phyloP scores from a whole-genome alignment of 768 basidiomycete species.

The Podaxis sp. region DNA sequence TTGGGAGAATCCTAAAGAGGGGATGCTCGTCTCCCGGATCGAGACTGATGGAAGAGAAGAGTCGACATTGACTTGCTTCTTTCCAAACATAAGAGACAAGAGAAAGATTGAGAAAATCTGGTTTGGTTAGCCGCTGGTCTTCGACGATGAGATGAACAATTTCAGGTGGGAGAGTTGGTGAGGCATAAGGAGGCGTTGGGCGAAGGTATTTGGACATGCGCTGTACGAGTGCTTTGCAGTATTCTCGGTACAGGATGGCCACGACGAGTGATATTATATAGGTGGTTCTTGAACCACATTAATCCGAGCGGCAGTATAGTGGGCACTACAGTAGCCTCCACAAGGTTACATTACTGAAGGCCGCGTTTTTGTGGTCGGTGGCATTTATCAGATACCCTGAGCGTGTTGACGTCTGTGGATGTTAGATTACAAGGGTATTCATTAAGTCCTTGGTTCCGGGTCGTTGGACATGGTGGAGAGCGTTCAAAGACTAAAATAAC shows the following conservation, averaged over 20 bases:
- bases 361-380: not conserved
- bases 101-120: not conserved
- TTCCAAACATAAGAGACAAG: slow-evolving; percentile 3
- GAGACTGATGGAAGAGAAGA: slow-evolving; percentile 2
- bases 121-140: not conserved
- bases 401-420: not conserved
- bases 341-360: not conserved
- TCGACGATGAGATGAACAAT: slow-evolving; percentile 9
- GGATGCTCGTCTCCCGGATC: not conserved
- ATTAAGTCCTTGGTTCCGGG: not conserved
- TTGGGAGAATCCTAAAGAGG: not conserved
- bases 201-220: not conserved
- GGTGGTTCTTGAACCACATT: not conserved
- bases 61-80: slow-evolving; percentile 4
- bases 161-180: not conserved
- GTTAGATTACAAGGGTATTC: not conserved
- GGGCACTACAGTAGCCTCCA: not conserved
- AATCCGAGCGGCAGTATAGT: not conserved
- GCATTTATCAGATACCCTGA: not conserved
- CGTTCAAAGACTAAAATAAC: not conserved
- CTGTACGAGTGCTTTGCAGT: not conserved
- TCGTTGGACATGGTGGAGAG: not conserved
- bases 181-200: not conserved
- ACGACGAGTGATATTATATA: not conserved
- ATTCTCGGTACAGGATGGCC: not conserved